Conservation (phyloP, 2,329 filamentous ascomycete species). For the Lachnellula hyalina region DNA sequence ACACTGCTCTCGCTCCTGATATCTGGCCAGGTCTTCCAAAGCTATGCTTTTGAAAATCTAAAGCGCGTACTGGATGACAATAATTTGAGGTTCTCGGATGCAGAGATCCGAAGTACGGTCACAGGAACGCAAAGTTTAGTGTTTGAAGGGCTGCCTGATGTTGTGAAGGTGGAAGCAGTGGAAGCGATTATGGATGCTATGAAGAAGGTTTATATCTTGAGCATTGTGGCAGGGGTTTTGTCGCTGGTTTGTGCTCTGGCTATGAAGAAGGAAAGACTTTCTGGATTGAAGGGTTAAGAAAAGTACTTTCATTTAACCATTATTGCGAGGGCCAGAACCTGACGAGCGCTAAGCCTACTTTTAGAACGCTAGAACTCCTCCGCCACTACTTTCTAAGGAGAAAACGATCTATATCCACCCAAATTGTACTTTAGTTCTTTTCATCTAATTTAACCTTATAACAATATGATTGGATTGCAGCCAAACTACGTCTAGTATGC, state of each 20-base stretch:
- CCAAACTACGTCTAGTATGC: too few relatives aligned
- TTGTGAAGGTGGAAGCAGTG: constrained; percentile 17
- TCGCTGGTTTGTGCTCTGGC: constrained; percentile 21
- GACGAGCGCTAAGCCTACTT: too few relatives aligned
- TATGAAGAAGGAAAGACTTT: constrained; percentile 26
- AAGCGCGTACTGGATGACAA: constrained; percentile 14
- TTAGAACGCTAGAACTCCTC: too few relatives aligned
- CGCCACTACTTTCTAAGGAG: too few relatives aligned
- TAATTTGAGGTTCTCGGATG: constrained; percentile 7
- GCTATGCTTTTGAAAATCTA: constrained; percentile 27
- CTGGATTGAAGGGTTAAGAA: background rate
- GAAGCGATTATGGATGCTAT: constrained; percentile 28
- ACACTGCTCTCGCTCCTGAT: constrained; percentile 32
- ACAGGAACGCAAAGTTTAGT: constrained; percentile 9
- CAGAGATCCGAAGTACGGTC: constrained; percentile 24
- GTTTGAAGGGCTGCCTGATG: constrained; percentile 4
- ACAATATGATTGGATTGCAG: too few relatives aligned
- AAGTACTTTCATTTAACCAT: too few relatives aligned
- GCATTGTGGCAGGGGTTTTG: constrained; percentile 26
- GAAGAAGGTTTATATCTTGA: constrained; percentile 24
- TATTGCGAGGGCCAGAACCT: too few relatives aligned
- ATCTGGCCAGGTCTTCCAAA: constrained; percentile 34
- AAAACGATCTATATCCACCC: too few relatives aligned
- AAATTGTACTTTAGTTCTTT: too few relatives aligned
- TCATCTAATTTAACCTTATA: too few relatives aligned